phyloP scores from a whole-genome alignment of 1,284 basidiomycete genomes.

The Athelia sp. region DNA sequence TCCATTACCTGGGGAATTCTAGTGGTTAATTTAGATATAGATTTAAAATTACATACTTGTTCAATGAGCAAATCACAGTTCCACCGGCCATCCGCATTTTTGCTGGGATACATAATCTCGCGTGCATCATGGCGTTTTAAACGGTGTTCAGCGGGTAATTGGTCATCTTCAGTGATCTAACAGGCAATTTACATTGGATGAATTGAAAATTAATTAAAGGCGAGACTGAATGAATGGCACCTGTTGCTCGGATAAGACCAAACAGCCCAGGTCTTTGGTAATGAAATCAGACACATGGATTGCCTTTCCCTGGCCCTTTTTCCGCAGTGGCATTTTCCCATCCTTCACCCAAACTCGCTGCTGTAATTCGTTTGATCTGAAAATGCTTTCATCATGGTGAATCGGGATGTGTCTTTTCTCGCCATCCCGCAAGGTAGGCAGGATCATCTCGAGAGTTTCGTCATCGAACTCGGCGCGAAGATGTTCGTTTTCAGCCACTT shows the following conservation, averaged over 20 bases:
- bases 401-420: conserved; percentile 16
- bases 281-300: conserved; percentile 25
- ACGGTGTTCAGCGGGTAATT: conserved; percentile 8
- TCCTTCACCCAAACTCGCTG: conserved; percentile 15
- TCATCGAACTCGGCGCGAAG: conserved; percentile 6
- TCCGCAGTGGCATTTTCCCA: conserved; percentile 14
- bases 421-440: conserved; percentile 10
- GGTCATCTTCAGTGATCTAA: conserved; percentile 7
- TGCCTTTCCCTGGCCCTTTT: conserved; percentile 19
- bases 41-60: conserved; percentile 2
- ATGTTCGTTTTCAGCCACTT: conserved; percentile 7
- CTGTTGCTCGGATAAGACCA: conserved; percentile 12
- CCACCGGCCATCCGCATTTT: conserved; percentile 13
- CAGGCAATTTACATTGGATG: no score
- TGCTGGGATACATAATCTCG: conserved; percentile 13
- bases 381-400: conserved; percentile 18
- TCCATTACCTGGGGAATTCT: no score
- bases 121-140: conserved; percentile 9
- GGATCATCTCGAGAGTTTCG: conserved; percentile 9
- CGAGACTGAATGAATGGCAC: neutral
- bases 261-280: conserved; percentile 15
- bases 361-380: conserved; percentile 17
- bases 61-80: conserved; percentile 8
- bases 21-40: no score
- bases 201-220: no score